These are phyloP conservation scores for Epicoccum sorghinum DNA, from an alignment of 2,329 filamentous ascomycete species.

Conservation along the genomic window DNA sequence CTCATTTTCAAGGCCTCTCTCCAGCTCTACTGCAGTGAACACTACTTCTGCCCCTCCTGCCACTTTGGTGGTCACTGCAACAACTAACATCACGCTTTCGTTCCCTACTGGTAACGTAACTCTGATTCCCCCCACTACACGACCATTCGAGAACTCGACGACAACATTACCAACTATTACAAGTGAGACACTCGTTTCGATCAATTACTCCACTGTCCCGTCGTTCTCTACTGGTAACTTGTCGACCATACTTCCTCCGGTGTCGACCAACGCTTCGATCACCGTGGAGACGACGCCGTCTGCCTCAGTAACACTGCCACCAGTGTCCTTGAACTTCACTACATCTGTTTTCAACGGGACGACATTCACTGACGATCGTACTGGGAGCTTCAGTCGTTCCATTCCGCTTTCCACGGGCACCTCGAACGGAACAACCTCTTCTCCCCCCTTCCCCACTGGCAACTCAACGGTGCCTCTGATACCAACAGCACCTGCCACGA, in stretches of 20 bases:
- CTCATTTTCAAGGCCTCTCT: background rate
- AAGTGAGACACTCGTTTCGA: background rate
- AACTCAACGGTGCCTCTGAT: slow-evolving; percentile 20
- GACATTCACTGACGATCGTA: background rate
- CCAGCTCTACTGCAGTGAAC: background rate
- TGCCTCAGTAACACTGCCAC: slow-evolving; percentile 1
- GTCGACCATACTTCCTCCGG: slow-evolving; percentile 4
- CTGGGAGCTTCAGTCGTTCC: background rate
- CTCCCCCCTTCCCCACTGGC: slow-evolving; percentile 15
- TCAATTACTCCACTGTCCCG: slow-evolving; percentile 6
- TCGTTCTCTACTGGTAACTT: slow-evolving; percentile 6
- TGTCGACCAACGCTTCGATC: slow-evolving; percentile 12
- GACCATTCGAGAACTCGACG: slow-evolving; percentile 9
- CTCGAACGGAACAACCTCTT: slow-evolving; percentile 1
- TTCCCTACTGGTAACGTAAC: slow-evolving; percentile 12
- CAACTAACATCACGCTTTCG: slow-evolving; percentile 10
- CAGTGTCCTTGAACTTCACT: slow-evolving; percentile 4
- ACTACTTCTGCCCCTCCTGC: slow-evolving; percentile 1
- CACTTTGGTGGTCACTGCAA: slow-evolving; percentile 3
- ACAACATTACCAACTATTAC: slow-evolving; percentile 2
- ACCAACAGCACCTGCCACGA: slow-evolving; percentile 18
- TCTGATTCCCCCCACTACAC: slow-evolving; percentile 10
- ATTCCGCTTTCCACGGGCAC: background rate
- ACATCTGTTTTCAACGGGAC: background rate
- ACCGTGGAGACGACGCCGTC: slow-evolving; percentile 17